Percentiles rank a stretch among this genome's conserved stretches.
Conservation (phyloP, 176 grass and related monocot species). For the Musa beccarii region DNA sequence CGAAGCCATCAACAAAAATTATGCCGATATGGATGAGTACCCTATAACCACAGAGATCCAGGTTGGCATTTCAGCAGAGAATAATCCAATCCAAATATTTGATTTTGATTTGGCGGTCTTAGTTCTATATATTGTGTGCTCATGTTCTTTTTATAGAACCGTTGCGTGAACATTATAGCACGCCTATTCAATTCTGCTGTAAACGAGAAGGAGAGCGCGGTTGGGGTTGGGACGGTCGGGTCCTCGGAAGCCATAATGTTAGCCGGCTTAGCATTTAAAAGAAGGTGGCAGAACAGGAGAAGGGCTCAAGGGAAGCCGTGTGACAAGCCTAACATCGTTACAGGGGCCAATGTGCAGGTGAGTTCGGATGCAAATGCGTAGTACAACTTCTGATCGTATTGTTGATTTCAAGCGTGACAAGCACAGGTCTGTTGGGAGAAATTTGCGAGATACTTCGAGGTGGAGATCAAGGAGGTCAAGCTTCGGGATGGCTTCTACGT, state of each 20-base stretch:
- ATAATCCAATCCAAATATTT: no score
- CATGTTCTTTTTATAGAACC: slow-evolving; percentile 33
- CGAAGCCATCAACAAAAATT: slow-evolving; percentile 51
- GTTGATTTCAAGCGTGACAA: background rate
- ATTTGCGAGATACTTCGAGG: slow-evolving; percentile 76
- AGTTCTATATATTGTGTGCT: background rate
- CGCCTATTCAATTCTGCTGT: slow-evolving; percentile 65
- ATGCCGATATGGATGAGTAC: slow-evolving; percentile 84
- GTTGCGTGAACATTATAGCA: slow-evolving; percentile 80
- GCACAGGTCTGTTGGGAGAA: slow-evolving; percentile 79
- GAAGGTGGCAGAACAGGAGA: slow-evolving; percentile 74
- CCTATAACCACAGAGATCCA: slow-evolving; percentile 71
- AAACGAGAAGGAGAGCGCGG: slow-evolving; percentile 43
- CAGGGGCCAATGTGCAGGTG: slow-evolving; percentile 88
- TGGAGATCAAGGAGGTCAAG: slow-evolving; percentile 77
- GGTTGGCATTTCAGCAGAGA: slow-evolving; percentile 2
- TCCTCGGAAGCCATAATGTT: slow-evolving; percentile 84
- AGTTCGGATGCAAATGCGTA: background rate
- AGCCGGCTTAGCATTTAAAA: slow-evolving; percentile 70
- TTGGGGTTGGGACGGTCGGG: slow-evolving; percentile 64
- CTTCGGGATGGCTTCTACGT: slow-evolving; percentile 60
- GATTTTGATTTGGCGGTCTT: no score
- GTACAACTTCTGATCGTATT: background rate
- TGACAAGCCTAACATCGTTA: slow-evolving; percentile 85
- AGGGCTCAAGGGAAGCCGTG: slow-evolving; percentile 58